Evolutionary conservation across 768 basidiomycete species (phyloP).

Genomic region (Mycena haematopus): DNA sequence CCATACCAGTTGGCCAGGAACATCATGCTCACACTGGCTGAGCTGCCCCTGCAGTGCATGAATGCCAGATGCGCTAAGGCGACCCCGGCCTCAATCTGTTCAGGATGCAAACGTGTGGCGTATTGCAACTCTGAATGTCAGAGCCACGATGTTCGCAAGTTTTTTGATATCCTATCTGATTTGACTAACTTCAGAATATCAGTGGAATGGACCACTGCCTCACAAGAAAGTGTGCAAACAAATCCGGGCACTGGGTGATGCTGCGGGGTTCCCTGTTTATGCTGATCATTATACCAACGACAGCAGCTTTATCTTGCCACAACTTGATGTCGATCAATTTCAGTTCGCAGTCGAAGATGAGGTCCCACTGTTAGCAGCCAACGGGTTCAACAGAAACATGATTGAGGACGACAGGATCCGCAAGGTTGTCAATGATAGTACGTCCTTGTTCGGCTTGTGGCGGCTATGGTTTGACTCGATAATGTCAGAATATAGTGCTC

Average conservation of each 20-base stretch:
- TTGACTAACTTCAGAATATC: not conserved
- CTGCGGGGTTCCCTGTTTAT: slow-evolving; percentile 18
- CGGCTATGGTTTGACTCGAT: slow-evolving; percentile 1
- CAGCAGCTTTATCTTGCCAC: not conserved
- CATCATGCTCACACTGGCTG: slow-evolving; percentile 21
- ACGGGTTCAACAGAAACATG: slow-evolving; percentile 12
- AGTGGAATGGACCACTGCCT: slow-evolving; percentile 21
- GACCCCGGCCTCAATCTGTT: slow-evolving; percentile 8
- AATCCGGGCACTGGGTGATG: slow-evolving; percentile 21
- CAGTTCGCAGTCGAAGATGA: not conserved
- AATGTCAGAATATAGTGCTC: slow-evolving; percentile 19
- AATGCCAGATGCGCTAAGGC: not conserved
- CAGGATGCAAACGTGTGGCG: slow-evolving; percentile 20
- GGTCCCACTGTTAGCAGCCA: slow-evolving; percentile 1
- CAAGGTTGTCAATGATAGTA: slow-evolving; percentile 24
- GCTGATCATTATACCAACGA: slow-evolving; percentile 3
- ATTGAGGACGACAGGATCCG: slow-evolving; percentile 25
- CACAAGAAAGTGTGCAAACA: slow-evolving; percentile 25
- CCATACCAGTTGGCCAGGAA: slow-evolving; percentile 21
- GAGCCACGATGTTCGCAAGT: slow-evolving; percentile 8
- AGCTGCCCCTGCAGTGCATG: slow-evolving; percentile 23
- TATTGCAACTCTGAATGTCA: slow-evolving; percentile 19
- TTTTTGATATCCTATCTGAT: not conserved
- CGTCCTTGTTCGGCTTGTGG: slow-evolving; percentile 4
- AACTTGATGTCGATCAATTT: slow-evolving; percentile 11